Evolutionary conservation across 306 rosid genomes (phyloP).

Genomic region (Castanea sativa): DNA sequence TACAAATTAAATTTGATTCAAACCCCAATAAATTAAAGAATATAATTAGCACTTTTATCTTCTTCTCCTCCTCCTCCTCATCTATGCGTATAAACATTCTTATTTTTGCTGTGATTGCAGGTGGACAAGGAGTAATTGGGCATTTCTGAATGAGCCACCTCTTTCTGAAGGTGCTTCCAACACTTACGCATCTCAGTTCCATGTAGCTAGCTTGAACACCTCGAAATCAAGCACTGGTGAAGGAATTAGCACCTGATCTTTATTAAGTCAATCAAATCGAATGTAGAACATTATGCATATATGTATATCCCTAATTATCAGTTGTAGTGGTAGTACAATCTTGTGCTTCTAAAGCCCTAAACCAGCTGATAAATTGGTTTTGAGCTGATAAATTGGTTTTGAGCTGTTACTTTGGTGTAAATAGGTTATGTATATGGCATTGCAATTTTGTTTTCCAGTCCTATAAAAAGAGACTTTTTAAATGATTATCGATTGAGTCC

Average conservation of each 20-base stretch:
- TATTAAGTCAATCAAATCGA: neutral
- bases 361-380: no score
- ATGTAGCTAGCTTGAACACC: constrained; percentile 40
- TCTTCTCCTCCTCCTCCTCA: no score
- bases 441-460: no score
- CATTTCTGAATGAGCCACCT: constrained; percentile 88
- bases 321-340: neutral
- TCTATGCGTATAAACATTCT: no score
- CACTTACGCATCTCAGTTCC: constrained; percentile 56
- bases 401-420: no score
- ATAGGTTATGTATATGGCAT: no score
- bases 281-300: neutral
- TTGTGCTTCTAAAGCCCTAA: neutral
- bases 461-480: no score
- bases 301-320: neutral
- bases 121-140: constrained; percentile 91
- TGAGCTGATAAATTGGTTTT: no score
- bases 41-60: no score
- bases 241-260: constrained; percentile 33
- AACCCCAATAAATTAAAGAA: no score
- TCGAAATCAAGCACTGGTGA: constrained; percentile 16
- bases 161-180: constrained; percentile 43
- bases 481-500: no score
- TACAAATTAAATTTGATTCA: no score
- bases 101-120: constrained; percentile 26